phyloP scores from a whole-genome alignment of 768 basidiomycete species.

The Amanita exitialis region DNA sequence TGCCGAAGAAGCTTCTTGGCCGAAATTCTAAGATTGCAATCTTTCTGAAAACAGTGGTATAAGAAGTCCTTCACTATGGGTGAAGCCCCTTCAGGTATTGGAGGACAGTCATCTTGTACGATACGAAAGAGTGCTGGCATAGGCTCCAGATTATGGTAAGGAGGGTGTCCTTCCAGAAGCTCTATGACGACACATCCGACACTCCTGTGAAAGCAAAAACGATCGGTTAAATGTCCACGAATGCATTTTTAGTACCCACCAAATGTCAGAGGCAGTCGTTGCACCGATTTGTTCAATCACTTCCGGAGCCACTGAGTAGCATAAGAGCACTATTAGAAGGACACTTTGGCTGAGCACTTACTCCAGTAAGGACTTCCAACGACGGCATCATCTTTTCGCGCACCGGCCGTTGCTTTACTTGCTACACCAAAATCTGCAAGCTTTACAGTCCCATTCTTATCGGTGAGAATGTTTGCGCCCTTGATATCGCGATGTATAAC shows the following conservation, averaged over 20 bases:
- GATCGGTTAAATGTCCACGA: not conserved
- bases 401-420: conserved; percentile 62
- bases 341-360: conserved; percentile 26
- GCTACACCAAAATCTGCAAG: conserved; percentile 99
- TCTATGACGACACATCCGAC: conserved; percentile 99
- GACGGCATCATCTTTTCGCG: conserved; percentile 73
- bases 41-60: conserved; percentile 97
- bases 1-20: conserved; percentile 89
- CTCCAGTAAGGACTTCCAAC: conserved; percentile 99
- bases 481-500: conserved; percentile 99
- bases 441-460: conserved; percentile 97
- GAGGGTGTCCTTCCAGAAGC: conserved; percentile 82
- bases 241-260: conserved; percentile 23
- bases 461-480: conserved; percentile 96
- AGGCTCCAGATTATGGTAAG: conserved; percentile 91
- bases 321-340: conserved; percentile 1
- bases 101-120: conserved; percentile 96
- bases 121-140: conserved; percentile 99
- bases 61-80: conserved; percentile 96
- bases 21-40: conserved; percentile 86
- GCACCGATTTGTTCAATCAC: conserved; percentile 98
- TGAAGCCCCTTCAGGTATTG: conserved; percentile 91
- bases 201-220: conserved; percentile 36
- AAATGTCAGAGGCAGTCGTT: conserved; percentile 95
- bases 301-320: conserved; percentile 82